These are phyloP conservation scores for Cyanodermella asteris DNA, from an alignment of 2,329 filamentous ascomycete genomes.

Conservation along the genomic window DNA sequence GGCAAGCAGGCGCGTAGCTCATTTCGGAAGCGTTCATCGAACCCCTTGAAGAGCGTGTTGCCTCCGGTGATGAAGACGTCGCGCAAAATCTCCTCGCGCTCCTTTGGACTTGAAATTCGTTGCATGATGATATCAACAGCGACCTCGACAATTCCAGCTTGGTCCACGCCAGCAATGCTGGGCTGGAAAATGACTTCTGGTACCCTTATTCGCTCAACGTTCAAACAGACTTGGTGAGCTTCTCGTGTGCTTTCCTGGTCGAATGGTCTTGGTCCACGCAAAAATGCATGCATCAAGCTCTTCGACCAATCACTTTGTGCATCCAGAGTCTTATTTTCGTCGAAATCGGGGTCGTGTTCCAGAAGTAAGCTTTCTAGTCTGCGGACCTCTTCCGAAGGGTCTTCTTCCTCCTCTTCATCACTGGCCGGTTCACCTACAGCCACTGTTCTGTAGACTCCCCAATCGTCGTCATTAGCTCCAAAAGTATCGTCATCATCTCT, in stretches of 20 bases:
- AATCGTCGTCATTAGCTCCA: conserved; percentile 91
- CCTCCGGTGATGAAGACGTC: conserved; percentile 94
- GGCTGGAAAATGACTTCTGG: conserved; percentile 88
- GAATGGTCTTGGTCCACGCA: conserved; percentile 70
- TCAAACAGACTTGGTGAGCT: conserved; percentile 76
- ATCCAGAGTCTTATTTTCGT: conserved; percentile 75
- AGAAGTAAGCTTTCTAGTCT: conserved; percentile 67
- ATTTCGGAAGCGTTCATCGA: conserved; percentile 57
- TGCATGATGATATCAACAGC: conserved; percentile 74
- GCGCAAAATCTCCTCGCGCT: conserved; percentile 48
- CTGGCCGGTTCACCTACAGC: conserved; percentile 60
- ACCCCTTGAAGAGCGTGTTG: conserved; percentile 64
- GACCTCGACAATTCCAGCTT: conserved; percentile 84
- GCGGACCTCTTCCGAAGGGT: conserved; percentile 52
- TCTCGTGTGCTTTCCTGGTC: conserved; percentile 60
- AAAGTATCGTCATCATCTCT: conserved; percentile 91
- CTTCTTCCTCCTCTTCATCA: conserved; percentile 84
- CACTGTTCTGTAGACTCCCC: conserved; percentile 89
- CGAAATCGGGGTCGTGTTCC: conserved; percentile 68
- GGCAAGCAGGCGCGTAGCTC: conserved; percentile 57
- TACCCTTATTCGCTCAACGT: conserved; percentile 85
- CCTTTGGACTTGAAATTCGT: conserved; percentile 37
- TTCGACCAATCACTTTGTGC: conserved; percentile 93
- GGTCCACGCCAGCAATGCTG: conserved; percentile 74
- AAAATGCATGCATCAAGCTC: conserved; percentile 70